These are phyloP conservation scores for Cercis canadensis DNA, from an alignment of 306 rosid species.

Conservation along the genomic window DNA sequence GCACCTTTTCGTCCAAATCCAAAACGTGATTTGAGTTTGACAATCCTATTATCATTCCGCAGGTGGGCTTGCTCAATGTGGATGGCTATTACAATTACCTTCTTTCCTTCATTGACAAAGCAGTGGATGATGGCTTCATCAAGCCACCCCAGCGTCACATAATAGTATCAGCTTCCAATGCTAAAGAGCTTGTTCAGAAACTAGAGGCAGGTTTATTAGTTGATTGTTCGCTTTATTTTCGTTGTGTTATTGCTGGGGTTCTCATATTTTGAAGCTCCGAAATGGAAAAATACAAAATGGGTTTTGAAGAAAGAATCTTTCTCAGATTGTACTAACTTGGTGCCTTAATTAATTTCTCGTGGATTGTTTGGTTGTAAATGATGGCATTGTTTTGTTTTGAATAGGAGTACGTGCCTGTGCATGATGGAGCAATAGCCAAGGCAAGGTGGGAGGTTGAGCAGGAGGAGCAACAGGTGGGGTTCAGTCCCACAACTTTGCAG, in stretches of 20 bases:
- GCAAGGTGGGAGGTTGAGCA: conserved; percentile 58
- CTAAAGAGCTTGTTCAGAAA: conserved; percentile 65
- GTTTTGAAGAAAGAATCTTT: conserved; percentile 26
- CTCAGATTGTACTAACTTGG: neutral
- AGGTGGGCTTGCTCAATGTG: conserved; percentile 69
- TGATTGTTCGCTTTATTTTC: too few relatives aligned
- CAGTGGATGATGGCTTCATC: conserved; percentile 72
- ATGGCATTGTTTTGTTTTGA: conserved; percentile 10
- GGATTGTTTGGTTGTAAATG: conserved; percentile 33
- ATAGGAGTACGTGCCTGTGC: conserved; percentile 68
- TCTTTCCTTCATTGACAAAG: conserved; percentile 62
- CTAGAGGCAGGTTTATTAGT: conserved; percentile 53
- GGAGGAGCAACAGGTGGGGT: conserved; percentile 49
- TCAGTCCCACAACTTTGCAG: conserved; percentile 53
- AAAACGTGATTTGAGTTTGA: neutral
- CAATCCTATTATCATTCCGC: neutral
- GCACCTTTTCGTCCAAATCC: neutral
- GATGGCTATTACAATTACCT: conserved; percentile 66
- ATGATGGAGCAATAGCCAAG: conserved; percentile 56
- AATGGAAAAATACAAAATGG: too few relatives aligned
- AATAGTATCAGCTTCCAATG: conserved; percentile 60
- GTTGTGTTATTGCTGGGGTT: too few relatives aligned
- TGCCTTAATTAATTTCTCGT: neutral
- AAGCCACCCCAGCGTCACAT: conserved; percentile 61
- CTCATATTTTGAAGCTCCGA: neutral